Base-by-base conservation (phyloP, 2,329 filamentous ascomycete genomes). In the Monosporascus sp. region DNA sequence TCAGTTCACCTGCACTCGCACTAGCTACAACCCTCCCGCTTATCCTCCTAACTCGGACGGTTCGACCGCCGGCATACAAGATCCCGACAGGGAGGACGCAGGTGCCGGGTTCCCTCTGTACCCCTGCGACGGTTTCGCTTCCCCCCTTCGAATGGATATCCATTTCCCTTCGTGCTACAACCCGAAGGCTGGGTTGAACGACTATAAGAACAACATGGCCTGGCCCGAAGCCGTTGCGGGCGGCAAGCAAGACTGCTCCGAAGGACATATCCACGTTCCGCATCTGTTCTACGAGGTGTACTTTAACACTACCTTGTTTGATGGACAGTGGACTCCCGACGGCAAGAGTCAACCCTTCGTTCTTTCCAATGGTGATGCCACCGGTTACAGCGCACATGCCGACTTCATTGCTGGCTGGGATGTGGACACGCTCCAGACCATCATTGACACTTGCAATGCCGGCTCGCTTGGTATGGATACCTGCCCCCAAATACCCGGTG, bases 321-420 rank as follows among this genome's bases (percentile, higher is more conserved):
- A 68, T 54, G 70, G 73, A 61, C 75, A 77, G 63, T 84, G 81
- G 80, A 73, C 74, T n/a, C 71, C 74, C 46, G 73, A 78, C 59
- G 74, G 77, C 55, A 81, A 79, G 61, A 66, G 65, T 24, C 80
- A 82, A 71, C 85, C 84, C 11, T 89, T 89, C 62, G 82, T 89
- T 51, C 80, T 88, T 44, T 74, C 86, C 58, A 85, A 84, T 64
- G 87, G 87, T 45, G 87, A 91, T 53, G 74, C 77, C 20, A 88
- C 87, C 11, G 88, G 87, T 52, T 89, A 81, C 72, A 82, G 82
- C 61, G 79, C 79, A 55, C 87, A 91, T 70, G 86, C 78, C 48
- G 87, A 91, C 69, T 91, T 91, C 72, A 70, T 88, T 59, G 82
- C 87, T 57, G 87, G 81, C 17, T 91, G 88, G 88, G 82, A 91